Evolutionary conservation across 225 moss, liverwort and hornwort species (phyloP).

Genomic region (Neckera pumila): DNA sequence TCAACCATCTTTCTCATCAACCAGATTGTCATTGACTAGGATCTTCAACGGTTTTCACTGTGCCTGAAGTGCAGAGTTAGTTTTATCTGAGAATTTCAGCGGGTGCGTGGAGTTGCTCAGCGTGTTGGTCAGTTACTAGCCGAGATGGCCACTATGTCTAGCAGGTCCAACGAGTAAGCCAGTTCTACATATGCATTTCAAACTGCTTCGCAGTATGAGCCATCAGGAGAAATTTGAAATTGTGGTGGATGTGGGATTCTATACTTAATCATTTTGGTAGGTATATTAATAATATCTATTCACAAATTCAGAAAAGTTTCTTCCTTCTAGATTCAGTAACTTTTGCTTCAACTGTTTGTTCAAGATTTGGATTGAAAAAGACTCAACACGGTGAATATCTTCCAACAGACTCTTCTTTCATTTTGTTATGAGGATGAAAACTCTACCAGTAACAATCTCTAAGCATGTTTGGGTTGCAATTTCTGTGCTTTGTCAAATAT

Average conservation of each 20-base stretch:
- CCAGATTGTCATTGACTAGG: not conserved
- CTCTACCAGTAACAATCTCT: not conserved
- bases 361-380: not conserved
- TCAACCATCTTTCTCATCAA: not conserved
- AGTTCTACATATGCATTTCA: no score
- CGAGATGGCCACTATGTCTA: no score
- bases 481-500: not conserved
- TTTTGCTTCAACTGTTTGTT: not conserved
- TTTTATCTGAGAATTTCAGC: not conserved
- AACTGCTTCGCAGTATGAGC: not conserved
- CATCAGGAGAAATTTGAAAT: not conserved
- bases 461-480: not conserved
- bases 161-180: no score
- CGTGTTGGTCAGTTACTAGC: no score
- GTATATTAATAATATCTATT: no score
- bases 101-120: not conserved
- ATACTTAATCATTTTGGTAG: not conserved
- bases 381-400: not conserved
- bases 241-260: not conserved
- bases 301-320: not conserved
- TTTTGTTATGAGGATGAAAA: not conserved
- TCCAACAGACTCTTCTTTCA: no score
- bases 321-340: not conserved
- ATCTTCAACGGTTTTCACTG: not conserved
- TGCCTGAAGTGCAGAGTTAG: not conserved